Percentiles rank a stretch among this genome's conserved stretches.
These are phyloP conservation scores for Fomitopsis palustris DNA, from an alignment of 1,284 basidiomycete species.

Conservation along the genomic window DNA sequence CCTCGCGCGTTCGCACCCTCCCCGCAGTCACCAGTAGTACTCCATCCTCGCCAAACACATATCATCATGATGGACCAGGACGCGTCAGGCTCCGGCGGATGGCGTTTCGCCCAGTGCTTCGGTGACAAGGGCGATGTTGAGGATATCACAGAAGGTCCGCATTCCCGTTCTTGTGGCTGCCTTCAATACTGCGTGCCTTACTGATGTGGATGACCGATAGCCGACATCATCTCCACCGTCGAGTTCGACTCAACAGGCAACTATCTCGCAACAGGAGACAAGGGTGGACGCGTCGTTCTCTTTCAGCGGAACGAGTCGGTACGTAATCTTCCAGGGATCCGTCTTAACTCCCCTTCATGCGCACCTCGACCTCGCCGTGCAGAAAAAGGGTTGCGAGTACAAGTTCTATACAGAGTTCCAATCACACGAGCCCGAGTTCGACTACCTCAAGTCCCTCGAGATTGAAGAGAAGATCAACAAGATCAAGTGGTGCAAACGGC, in stretches of 20 bases:
- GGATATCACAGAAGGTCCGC: constrained; percentile 96
- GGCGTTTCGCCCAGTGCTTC: constrained; percentile 99
- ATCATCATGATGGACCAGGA: constrained; percentile 69
- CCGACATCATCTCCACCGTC: constrained; percentile 99
- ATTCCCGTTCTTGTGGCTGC: constrained; percentile 14
- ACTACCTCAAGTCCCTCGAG: constrained; percentile 99
- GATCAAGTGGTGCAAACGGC: constrained; percentile 99
- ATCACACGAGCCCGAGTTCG: constrained; percentile 99
- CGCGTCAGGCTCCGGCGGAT: constrained; percentile 81
- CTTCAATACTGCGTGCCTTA: constrained; percentile 18
- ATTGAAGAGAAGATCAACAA: constrained; percentile 99
- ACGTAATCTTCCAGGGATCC: constrained; percentile 33
- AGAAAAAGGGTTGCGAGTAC: constrained; percentile 99
- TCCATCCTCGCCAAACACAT: constrained; percentile 14
- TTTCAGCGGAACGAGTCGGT: constrained; percentile 99
- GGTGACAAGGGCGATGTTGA: constrained; percentile 99
- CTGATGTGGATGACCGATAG: constrained; percentile 39
- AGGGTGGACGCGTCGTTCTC: constrained; percentile 96
- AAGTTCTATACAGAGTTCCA: constrained; percentile 99
- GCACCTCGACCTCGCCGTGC: constrained; percentile 11
- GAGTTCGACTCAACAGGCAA: constrained; percentile 99
- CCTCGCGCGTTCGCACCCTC: constrained; percentile 8
- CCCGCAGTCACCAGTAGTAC: neutral
- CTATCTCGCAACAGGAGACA: constrained; percentile 99
- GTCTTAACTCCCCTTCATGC: neutral